Evolutionary conservation across 2,329 filamentous ascomycete species (phyloP).

Genomic region (Ceratocystiopsis sp.): DNA sequence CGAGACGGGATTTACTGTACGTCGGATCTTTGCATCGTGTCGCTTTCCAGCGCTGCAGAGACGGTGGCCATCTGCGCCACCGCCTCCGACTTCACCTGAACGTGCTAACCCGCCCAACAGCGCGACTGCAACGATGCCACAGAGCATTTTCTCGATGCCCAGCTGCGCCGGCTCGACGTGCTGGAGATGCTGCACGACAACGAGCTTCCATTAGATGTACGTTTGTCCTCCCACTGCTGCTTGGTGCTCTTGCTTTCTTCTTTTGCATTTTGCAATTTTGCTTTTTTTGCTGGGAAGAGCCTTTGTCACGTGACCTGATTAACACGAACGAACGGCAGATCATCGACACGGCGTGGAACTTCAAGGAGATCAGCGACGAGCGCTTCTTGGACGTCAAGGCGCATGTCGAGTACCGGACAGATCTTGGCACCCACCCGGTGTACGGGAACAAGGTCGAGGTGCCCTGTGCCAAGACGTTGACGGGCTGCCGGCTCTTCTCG

Average conservation of each 20-base stretch:
- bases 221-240: no score
- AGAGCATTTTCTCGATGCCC: constrained; percentile 28
- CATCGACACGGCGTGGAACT: constrained; percentile 9
- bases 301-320: constrained; percentile 8
- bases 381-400: constrained; percentile 9
- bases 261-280: no score
- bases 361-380: constrained; percentile 8
- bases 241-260: not conserved
- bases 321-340: constrained; percentile 11
- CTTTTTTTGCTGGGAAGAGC: not conserved
- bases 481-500: constrained; percentile 1
- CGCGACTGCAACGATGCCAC: constrained; percentile 16
- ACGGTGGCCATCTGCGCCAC: no score
- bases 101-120: constrained; percentile 6
- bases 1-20: constrained; percentile 6
- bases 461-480: constrained; percentile 14
- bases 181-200: constrained; percentile 26
- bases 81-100: not conserved
- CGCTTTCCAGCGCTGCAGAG: not conserved
- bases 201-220: constrained; percentile 31
- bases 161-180: constrained; percentile 28
- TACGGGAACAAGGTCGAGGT: constrained; percentile 15
- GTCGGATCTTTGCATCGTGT: not conserved
- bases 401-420: constrained; percentile 9
- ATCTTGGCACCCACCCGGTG: constrained; percentile 11